A percentile compares a stretch with the other conserved stretches of the same genome.
phyloP scores from a whole-genome alignment of 176 grass and related monocot genomes.

The Areca catechu region DNA sequence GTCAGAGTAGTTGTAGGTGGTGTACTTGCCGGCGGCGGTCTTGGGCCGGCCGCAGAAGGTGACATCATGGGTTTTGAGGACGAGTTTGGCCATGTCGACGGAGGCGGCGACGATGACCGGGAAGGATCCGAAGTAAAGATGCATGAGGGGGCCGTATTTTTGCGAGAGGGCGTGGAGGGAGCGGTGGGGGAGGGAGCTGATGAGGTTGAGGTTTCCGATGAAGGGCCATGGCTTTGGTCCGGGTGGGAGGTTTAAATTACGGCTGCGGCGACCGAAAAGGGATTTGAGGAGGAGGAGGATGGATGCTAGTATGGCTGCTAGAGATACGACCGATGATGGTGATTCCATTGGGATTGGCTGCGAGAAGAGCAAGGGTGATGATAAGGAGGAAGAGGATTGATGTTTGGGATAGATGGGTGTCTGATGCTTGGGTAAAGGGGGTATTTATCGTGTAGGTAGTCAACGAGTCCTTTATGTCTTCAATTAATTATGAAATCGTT shows the following conservation, averaged over 20 bases:
- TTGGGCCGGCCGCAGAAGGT: conserved; percentile 36
- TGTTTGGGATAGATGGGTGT: too few species aligned
- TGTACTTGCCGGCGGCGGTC: conserved; percentile 35
- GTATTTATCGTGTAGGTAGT: too few species aligned
- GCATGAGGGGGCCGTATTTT: conserved; percentile 51
- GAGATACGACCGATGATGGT: not conserved
- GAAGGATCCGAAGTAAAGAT: conserved; percentile 51
- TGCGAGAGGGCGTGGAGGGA: conserved; percentile 30
- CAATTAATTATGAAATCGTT: too few species aligned
- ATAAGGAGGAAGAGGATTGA: too few species aligned
- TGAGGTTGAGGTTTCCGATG: conserved; percentile 41
- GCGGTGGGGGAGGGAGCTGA: conserved; percentile 35
- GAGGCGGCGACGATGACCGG: conserved; percentile 49
- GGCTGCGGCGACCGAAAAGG: not conserved
- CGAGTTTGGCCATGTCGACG: conserved; percentile 30
- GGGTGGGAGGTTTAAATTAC: conserved; percentile 33
- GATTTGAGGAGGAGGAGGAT: conserved; percentile 13
- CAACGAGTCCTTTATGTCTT: too few species aligned
- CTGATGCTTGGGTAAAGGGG: too few species aligned
- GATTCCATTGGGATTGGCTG: conserved; percentile 16
- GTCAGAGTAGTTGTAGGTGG: conserved; percentile 37
- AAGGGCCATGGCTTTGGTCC: conserved; percentile 57
- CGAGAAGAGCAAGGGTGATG: not conserved
- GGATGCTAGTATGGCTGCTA: conserved; percentile 5
- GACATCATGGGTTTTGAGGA: conserved; percentile 61